Percentiles rank a stretch among this genome's conserved stretches.
These are phyloP conservation scores for Euphorbia tirucalli DNA, from an alignment of 345 rosid genomes.

Conservation along the genomic window DNA sequence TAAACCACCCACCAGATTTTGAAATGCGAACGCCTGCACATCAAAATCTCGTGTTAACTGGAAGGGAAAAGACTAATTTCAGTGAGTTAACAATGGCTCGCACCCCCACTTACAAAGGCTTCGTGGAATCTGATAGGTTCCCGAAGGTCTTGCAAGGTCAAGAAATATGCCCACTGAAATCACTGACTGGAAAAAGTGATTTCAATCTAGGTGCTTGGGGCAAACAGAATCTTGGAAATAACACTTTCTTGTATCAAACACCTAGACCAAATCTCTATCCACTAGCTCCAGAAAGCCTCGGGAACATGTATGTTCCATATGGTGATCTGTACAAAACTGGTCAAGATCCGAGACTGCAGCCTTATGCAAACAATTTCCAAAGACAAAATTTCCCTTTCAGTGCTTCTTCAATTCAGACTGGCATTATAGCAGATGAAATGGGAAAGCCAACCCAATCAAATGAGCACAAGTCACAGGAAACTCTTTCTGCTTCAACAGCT, in stretches of 20 bases:
- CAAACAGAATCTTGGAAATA: constrained; percentile 41
- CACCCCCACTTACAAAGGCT: constrained; percentile 46
- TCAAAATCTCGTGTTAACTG: constrained; percentile 46
- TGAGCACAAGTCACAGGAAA: constrained; percentile 40
- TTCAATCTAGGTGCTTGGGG: constrained; percentile 55
- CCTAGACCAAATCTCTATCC: constrained; percentile 49
- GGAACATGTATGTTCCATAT: constrained; percentile 47
- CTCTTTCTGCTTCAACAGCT: constrained; percentile 37
- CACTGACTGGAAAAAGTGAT: constrained; percentile 52
- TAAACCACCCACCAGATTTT: constrained; percentile 57
- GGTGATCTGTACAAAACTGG: constrained; percentile 30
- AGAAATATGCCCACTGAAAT: constrained; percentile 75
- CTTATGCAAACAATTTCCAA: constrained; percentile 36
- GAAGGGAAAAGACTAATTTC: constrained; percentile 37
- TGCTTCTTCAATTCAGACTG: constrained; percentile 28
- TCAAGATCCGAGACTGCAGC: constrained; percentile 32
- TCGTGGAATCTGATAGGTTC: constrained; percentile 59
- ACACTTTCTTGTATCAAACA: constrained; percentile 47
- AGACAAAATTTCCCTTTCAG: constrained; percentile 38
- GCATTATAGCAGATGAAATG: constrained; percentile 35
- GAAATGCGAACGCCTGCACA: constrained; percentile 51
- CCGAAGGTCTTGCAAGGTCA: constrained; percentile 99
- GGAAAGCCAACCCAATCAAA: constrained; percentile 34
- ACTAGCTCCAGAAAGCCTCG: constrained; percentile 47
- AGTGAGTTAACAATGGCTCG: constrained; percentile 40